Evolutionary conservation across 108 stramenopile species (phyloP), one percentile per base, ranked within the genome.

Genomic region (Nitzschia sp.): DNA sequence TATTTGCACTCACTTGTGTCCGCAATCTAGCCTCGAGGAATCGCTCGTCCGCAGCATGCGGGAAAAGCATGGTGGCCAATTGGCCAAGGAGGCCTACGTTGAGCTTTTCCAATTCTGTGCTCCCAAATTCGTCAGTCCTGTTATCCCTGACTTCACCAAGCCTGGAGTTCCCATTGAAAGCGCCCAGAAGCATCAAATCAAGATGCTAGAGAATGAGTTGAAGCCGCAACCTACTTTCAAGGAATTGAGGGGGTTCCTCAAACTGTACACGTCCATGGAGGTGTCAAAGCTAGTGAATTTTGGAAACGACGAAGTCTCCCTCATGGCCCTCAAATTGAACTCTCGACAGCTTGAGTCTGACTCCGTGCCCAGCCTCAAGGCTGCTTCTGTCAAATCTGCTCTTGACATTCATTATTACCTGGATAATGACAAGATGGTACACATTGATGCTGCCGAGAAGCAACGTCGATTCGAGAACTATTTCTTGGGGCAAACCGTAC

Each of bases 241-340:
- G 22, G 89, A 89, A 71, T 78, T 98, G 72, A 74, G 95, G 48
- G 91, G 90, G n/a, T 98, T 95, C 86, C 81, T 98, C 79, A 91
- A 90, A 51, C 83, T 98, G 11, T 98, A 98, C 82, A 95, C 96
- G 10, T 91, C 94, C 61, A 94, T 98, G 57, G 80, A 73, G 10
- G 73, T 95, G 12, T 83, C 79, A 22, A 98, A 98, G 72, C 77
- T 98, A 34, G 89, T 91, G 8, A 59, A 77, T 15, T 98, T 97
- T 78, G 86, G 87, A 58, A 88, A 89, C 69, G 76, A 93, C 43
- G 73, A 73, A 78, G 77, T 17, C 63, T 82, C 46, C 51, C 56
- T 94, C 15, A 26, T 82, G 15, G 75, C 81, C n/a, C 80, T 84
- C 64, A 94, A 94, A 67, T 79, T 85, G 57, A 86, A 87, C 70